phyloP scores from a whole-genome alignment of 2,329 filamentous ascomycete species.

The Periconia digitata region DNA sequence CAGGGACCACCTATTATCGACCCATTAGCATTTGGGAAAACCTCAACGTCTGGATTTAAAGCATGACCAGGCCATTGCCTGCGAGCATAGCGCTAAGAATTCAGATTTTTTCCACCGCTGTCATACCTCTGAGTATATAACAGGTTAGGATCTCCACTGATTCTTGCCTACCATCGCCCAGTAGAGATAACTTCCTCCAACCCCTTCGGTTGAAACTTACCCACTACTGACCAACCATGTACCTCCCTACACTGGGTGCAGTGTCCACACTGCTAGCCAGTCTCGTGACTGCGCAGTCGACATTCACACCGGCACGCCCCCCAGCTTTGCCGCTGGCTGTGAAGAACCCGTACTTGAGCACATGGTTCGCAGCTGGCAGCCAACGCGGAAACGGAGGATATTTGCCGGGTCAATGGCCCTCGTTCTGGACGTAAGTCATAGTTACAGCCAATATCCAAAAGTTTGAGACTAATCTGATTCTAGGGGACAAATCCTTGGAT shows the following conservation, averaged over 20 bases:
- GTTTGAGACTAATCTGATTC: constrained; percentile 25
- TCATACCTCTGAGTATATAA: too few relatives aligned
- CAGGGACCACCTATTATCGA: too few relatives aligned
- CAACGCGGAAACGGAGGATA: constrained; percentile 66
- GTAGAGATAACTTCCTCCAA: not conserved
- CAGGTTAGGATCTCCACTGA: not conserved
- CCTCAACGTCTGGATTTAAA: too few relatives aligned
- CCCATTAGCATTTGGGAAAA: too few relatives aligned
- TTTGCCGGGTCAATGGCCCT: constrained; percentile 69
- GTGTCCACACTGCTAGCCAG: constrained; percentile 18
- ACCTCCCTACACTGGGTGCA: constrained; percentile 14
- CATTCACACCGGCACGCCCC: constrained; percentile 65
- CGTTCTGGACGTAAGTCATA: constrained; percentile 64
- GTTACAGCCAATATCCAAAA: constrained; percentile 3
- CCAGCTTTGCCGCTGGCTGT: constrained; percentile 73
- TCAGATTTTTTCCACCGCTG: too few relatives aligned
- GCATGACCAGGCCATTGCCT: too few relatives aligned
- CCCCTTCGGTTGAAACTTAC: not conserved
- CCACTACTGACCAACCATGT: constrained; percentile 21
- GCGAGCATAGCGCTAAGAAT: too few relatives aligned
- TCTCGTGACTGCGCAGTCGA: constrained; percentile 44
- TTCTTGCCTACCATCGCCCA: too few relatives aligned
- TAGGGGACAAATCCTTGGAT: constrained; percentile 61
- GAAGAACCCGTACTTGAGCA: constrained; percentile 72
- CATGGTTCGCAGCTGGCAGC: constrained; percentile 65